Evolutionary conservation across 352 stramenopile species (phyloP).

Genomic region (Pythium rishiriense): DNA sequence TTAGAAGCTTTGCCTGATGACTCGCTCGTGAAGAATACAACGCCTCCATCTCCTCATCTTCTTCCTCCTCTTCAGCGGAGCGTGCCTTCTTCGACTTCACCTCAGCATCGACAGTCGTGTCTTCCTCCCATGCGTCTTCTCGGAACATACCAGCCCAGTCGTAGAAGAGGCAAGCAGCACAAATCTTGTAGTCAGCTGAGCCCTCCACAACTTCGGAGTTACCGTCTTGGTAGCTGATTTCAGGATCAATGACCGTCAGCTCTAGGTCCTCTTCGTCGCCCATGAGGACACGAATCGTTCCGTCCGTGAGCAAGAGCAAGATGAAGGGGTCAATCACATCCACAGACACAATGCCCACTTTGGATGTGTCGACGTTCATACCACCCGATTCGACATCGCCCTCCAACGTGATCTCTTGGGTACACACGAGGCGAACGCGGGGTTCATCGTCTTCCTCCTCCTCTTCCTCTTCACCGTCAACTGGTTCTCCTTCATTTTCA

Average conservation of each 20-base stretch:
- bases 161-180: constrained; percentile 78
- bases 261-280: constrained; percentile 83
- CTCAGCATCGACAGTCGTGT: constrained; percentile 37
- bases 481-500: constrained; percentile 26
- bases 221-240: constrained; percentile 56
- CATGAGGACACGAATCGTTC: constrained; percentile 77
- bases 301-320: constrained; percentile 76
- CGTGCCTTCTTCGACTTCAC: constrained; percentile 24
- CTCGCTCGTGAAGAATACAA: constrained; percentile 60
- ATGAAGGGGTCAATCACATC: constrained; percentile 87
- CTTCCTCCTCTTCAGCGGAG: constrained; percentile 33
- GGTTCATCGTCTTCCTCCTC: constrained; percentile 62
- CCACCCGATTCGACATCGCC: constrained; percentile 78
- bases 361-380: constrained; percentile 78
- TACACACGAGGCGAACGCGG: constrained; percentile 71
- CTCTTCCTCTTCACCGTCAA: constrained; percentile 38
- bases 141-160: constrained; percentile 83
- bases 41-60: constrained; percentile 74
- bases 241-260: constrained; percentile 76
- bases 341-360: constrained; percentile 78
- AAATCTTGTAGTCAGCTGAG: constrained; percentile 38
- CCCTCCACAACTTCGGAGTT: constrained; percentile 22
- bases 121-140: constrained; percentile 61
- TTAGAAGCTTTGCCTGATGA: constrained; percentile 31
- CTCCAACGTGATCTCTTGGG: constrained; percentile 82